Base-by-base conservation (phyloP, 1,284 basidiomycete species). In the Ustilago nuda region DNA sequence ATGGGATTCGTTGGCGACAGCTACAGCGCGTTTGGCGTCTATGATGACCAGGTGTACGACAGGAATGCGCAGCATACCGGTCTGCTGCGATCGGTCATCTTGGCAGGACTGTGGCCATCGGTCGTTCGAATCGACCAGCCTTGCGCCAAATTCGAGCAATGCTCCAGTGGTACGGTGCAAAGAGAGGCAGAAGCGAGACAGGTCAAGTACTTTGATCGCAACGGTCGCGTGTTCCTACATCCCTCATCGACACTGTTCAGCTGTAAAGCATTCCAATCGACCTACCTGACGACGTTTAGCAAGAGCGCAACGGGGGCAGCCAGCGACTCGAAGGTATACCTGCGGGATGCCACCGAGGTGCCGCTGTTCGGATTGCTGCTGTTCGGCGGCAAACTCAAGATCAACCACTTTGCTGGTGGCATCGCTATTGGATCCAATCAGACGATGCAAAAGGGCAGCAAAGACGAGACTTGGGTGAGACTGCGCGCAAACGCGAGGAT, bases 311-410 rank as follows among this genome's bases (percentile, higher is more conserved):
- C 93, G 32, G 75, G 67, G 0, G 60, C 54, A 0, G 62, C 56
- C 8, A 66, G 57, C 8, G 68, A 76, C 13, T 91, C 88, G 37
- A 95, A 96, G 85, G 89, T 94, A 0, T 97, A 92, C 85, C 82
- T 98, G 78, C 89, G 94, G 56, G 95, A 95, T 86, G 94, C 91
- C 12, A 95, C 93, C 1, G 93, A 96, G 89, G 89, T 93, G n/a
- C 93, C 94, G 1, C 87, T 95, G 27, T 96, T 93, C 84, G 92
- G 91, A 1, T 87, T 96, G 23, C 86, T 97, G 50, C 88, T 97
- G 11, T 94, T 97, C 78, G 94, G 94, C 2, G 94, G 94, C 0
- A 88, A 89, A 17, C 90, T 96, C 32, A 88, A 90, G 15, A 90
- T 95, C 66, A 92, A 95, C 79, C 92, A 79, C 43, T 65, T 76